A percentile compares a stretch with the other conserved stretches of the same genome.
phyloP scores from a whole-genome alignment of 768 basidiomycete genomes.

The Rhodotorula graminis region DNA sequence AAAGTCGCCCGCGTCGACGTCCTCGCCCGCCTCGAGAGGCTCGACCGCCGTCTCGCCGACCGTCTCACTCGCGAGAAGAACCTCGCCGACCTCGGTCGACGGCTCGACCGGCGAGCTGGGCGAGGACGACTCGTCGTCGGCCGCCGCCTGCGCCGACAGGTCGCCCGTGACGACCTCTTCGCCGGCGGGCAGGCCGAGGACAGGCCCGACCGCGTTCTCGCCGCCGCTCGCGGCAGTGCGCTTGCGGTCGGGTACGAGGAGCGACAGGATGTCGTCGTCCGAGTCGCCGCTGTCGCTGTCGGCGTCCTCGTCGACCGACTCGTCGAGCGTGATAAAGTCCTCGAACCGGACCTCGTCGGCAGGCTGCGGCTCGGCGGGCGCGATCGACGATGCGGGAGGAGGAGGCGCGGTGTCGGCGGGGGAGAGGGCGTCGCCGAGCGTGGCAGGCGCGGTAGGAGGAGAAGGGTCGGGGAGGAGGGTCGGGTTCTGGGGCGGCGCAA shows the following conservation, averaged over 20 bases:
- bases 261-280: background rate
- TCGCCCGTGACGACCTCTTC: background rate
- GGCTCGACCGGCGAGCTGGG: background rate
- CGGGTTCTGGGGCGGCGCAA: conserved; percentile 16
- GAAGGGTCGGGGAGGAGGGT: background rate
- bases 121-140: background rate
- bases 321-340: conserved; percentile 2
- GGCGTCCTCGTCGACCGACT: background rate
- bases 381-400: background rate
- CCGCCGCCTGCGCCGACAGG: background rate
- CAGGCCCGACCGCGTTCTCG: background rate
- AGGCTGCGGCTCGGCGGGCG: background rate
- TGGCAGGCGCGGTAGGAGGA: background rate
- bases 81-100: background rate
- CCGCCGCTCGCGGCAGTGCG: too few species aligned
- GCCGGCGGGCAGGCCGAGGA: conserved; percentile 2
- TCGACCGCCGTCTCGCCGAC: background rate
- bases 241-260: background rate
- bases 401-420: background rate
- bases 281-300: too few species aligned
- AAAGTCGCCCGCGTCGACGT: background rate
- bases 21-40: background rate
- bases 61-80: background rate
- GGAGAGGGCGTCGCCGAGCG: too few species aligned
- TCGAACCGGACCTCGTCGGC: conserved; percentile 27